Percentiles rank a stretch among this genome's conserved stretches.
Evolutionary conservation across 2,329 filamentous ascomycete species (phyloP).

Genomic region (Neofusicoccum cordaticola): DNA sequence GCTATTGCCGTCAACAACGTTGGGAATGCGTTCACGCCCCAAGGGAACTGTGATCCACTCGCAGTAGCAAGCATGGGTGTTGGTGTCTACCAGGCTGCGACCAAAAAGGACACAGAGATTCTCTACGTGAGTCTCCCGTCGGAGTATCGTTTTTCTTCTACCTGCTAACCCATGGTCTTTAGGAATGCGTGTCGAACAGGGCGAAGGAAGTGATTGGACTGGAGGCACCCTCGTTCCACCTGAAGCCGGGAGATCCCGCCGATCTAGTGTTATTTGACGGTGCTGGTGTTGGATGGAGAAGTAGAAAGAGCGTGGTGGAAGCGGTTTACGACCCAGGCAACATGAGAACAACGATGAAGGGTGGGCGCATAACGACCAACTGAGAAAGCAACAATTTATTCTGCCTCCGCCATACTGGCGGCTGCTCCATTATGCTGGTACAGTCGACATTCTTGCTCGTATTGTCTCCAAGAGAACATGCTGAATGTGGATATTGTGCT

Average conservation of each 20-base stretch:
- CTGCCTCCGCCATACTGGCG: too few relatives aligned
- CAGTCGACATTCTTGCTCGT: too few relatives aligned
- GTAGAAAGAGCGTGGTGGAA: slow-evolving; percentile 41
- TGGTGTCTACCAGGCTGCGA: slow-evolving; percentile 66
- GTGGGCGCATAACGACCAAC: slow-evolving; percentile 21
- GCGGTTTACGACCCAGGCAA: slow-evolving; percentile 44
- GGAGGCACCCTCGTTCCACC: slow-evolving; percentile 25
- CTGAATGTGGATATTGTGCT: not conserved
- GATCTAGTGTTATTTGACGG: slow-evolving; percentile 44
- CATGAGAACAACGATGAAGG: slow-evolving; percentile 16
- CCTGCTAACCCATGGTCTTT: slow-evolving; percentile 21
- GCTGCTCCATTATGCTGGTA: too few relatives aligned
- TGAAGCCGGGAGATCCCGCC: slow-evolving; percentile 38
- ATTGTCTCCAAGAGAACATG: not conserved
- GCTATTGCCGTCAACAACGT: slow-evolving; percentile 69
- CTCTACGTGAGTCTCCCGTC: slow-evolving; percentile 52
- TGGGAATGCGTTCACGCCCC: slow-evolving; percentile 71
- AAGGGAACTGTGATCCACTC: slow-evolving; percentile 65
- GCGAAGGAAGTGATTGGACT: slow-evolving; percentile 43
- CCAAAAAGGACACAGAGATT: slow-evolving; percentile 55
- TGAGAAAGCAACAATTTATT: not conserved
- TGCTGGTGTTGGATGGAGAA: slow-evolving; percentile 38
- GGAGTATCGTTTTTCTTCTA: not conserved
- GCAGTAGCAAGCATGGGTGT: slow-evolving; percentile 61
- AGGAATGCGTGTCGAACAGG: slow-evolving; percentile 50